A percentile compares a stretch with the other conserved stretches of the same genome.
Conservation (phyloP, 176 grass and related monocot genomes). For the Phoenix roebelenii region DNA sequence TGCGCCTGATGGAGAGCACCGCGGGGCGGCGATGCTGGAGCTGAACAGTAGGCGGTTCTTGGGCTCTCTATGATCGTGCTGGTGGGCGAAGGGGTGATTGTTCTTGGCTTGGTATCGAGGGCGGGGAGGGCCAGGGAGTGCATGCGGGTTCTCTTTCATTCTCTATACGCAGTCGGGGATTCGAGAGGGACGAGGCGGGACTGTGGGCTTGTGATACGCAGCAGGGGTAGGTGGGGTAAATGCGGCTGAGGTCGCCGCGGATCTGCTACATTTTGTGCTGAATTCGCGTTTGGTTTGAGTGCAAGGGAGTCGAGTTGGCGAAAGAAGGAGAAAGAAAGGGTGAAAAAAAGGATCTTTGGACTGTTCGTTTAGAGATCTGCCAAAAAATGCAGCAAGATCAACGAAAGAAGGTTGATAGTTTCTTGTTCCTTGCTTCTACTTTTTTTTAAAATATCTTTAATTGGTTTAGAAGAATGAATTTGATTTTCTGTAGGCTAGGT, state of each 20-base stretch:
- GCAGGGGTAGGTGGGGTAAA: slow-evolving; percentile 16
- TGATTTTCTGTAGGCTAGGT: too few relatives aligned
- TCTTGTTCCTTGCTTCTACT: not conserved
- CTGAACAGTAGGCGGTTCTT: too few relatives aligned
- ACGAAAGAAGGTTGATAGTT: not conserved
- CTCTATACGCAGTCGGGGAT: not conserved
- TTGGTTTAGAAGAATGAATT: too few relatives aligned
- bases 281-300: too few relatives aligned
- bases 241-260: slow-evolving; percentile 7
- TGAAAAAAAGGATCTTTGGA: not conserved
- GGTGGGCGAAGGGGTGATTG: too few relatives aligned
- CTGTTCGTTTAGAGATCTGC: not conserved
- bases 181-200: not conserved
- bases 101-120: not conserved
- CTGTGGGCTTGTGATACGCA: slow-evolving; percentile 15
- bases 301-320: too few relatives aligned
- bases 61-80: too few relatives aligned
- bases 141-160: not conserved
- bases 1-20: too few relatives aligned
- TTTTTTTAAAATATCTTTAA: too few relatives aligned
- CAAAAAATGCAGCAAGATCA: slow-evolving; percentile 1
- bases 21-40: too few relatives aligned
- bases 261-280: too few relatives aligned
- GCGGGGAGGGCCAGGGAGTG: not conserved
- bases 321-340: too few relatives aligned